Evolutionary conservation across 805 yeast species (phyloP), one percentile per base, ranked within the genome.

Genomic region (Wickerhamiella siamensis): DNA sequence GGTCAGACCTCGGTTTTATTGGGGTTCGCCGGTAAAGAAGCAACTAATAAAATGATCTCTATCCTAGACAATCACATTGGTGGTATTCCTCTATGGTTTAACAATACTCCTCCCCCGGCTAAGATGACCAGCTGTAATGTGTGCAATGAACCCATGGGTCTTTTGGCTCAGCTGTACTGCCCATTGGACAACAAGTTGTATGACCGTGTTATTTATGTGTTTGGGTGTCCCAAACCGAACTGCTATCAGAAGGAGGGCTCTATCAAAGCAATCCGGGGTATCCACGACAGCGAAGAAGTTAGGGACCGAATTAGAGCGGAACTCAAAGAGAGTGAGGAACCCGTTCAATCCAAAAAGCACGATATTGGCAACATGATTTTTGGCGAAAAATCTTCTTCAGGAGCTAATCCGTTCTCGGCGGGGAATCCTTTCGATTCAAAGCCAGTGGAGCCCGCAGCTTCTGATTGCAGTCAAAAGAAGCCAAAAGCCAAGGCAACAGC

Each of bases 171-270:
- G 57, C 79, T 88, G 1, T 79, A 71, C 59, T 79, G 94, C 0
- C 93, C 94, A 1, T 59, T 87, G 33, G 83, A 77, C 27, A 71
- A 71, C 29, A 67, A 77, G 9, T 29, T 27, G 38, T 65, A 75
- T 33, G 84, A 87, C 55, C 72, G 98, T 45, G 76, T 75, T 3
- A 60, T 91, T 15, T 91, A 88, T 54, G 69, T 91, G 0, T 82
- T 88, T 56, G 75, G 77, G 2, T 91, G 98, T 60, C 55, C 64
- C 15, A 70, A 72, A 35, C 63, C 73, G 18, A 50, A 60, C 0
- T 91, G 98, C 58, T 70, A 79, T 36, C 68, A 83, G 47, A 71
- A 73, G 50, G 66, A 70, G 3, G 94, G 94, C 4, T 66, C 81
- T 1, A 65, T 86, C 2, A 73, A 80, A 49, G 86, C 83, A 22